Base-by-base conservation (phyloP, 139 green algal genomes). In the Tetraselmis striata region DNA sequence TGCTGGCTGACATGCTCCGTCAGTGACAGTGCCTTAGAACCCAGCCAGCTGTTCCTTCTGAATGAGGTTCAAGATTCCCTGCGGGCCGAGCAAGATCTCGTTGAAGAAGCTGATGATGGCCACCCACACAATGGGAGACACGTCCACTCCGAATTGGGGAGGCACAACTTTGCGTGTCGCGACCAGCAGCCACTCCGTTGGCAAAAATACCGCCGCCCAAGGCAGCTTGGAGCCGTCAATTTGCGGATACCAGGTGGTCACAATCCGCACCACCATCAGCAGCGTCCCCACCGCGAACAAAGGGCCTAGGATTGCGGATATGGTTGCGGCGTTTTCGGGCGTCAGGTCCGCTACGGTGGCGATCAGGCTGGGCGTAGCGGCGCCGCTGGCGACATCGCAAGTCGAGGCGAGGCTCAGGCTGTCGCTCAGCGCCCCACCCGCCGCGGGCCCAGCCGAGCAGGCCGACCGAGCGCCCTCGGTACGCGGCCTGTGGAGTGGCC, bases 121-220 rank as follows among this genome's bases (percentile, higher is more conserved):
- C 0, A 99, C 87, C 95, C 94, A 98, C 18, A 99, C 90, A 67
- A 99, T 96, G 27, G 96, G 96, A 1, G 93, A 95, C 1, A 99
- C 87, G 80, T 99, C 97, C n/a, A 99, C 95, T 1, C 97, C 97
- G 29, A 92, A 95, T 29, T 98, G 90, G 29, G 95, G 92, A 24
- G 89, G 90, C 2, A 96, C 85, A 0, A 95, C 86, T 80, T 93
- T 94, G 0, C 97, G 83, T 0, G 95, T 98, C 23, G 89, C 87
- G 25, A 80, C 88, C n/a, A 99, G 89, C 2, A 98, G 32, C 1
- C 92, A 91, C 86, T 99, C 97, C 30, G 97, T 99, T 31, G 97
- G 94, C 1, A 82, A 84, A 82, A 94, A 97, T 0, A 90, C 93
- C 1, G 98, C 81, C 1, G 88, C 76, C 95, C 95, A 98, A 1